These are phyloP conservation scores for Sugiyamaella smithiae DNA, from an alignment of 805 yeast species.

Conservation along the genomic window DNA sequence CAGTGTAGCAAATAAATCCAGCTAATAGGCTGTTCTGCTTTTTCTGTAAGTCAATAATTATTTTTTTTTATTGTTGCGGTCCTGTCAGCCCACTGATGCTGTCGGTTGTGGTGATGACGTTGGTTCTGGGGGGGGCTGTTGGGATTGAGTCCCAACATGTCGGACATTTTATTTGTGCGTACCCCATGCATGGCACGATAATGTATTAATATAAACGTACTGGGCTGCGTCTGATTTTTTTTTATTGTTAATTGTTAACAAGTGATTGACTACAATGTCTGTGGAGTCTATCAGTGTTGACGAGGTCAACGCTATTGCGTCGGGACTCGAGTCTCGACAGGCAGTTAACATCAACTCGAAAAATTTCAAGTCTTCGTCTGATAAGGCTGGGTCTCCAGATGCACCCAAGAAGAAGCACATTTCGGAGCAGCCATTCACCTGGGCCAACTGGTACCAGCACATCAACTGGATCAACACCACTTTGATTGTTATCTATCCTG, in stretches of 20 bases:
- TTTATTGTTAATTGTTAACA: not conserved
- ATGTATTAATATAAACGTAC: no score
- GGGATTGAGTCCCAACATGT: slow-evolving; percentile 4
- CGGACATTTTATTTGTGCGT: not conserved
- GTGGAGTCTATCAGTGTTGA: slow-evolving; percentile 31
- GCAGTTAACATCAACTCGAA: slow-evolving; percentile 31
- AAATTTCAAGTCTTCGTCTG: slow-evolving; percentile 2
- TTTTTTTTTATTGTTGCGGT: no score
- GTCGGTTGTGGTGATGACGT: no score
- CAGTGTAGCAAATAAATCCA: no score
- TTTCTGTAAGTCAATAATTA: no score
- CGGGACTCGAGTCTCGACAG: slow-evolving; percentile 31
- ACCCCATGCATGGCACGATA: not conserved
- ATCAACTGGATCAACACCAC: slow-evolving; percentile 71
- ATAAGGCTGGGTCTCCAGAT: not conserved
- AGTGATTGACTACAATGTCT: slow-evolving; percentile 10
- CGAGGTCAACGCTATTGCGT: slow-evolving; percentile 36
- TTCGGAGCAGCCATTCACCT: slow-evolving; percentile 73
- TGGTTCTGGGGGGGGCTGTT: not conserved
- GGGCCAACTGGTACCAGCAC: slow-evolving; percentile 66
- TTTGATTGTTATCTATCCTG: slow-evolving; percentile 56
- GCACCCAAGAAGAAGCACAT: slow-evolving; percentile 43
- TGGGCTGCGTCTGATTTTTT: no score
- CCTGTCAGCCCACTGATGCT: no score
- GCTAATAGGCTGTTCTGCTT: no score